Evolutionary conservation across 192 early-diverging fungal genomes (phyloP).

Genomic region (Linnemannia zychae): DNA sequence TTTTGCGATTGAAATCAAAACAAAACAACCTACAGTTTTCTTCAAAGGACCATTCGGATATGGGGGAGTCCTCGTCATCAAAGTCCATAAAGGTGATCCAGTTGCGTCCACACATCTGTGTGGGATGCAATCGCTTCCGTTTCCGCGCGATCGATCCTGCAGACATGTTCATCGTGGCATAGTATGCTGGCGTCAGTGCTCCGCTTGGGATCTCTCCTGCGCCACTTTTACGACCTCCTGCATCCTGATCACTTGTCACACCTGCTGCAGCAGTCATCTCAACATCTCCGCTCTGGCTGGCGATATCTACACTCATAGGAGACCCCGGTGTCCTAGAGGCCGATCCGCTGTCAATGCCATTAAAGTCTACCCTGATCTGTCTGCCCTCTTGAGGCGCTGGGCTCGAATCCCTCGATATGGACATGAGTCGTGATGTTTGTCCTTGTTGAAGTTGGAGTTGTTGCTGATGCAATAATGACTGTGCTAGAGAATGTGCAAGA

Average conservation of each 20-base stretch:
- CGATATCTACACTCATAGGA: conserved; percentile 23
- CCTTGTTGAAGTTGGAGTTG: conserved; percentile 15
- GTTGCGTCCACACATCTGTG: conserved; percentile 62
- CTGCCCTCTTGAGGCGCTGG: conserved; percentile 10
- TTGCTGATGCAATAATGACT: conserved; percentile 37
- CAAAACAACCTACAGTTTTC: conserved; percentile 37
- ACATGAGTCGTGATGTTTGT: background rate
- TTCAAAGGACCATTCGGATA: conserved; percentile 43
- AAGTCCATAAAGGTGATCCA: conserved; percentile 59
- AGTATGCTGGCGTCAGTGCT: conserved; percentile 35
- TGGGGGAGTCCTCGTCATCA: conserved; percentile 32
- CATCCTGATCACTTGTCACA: background rate
- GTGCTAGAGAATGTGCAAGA: conserved; percentile 42
- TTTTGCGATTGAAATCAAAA: background rate
- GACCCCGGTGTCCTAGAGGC: conserved; percentile 23
- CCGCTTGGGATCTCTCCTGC: conserved; percentile 9
- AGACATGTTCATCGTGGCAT: conserved; percentile 35
- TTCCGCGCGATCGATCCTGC: conserved; percentile 45
- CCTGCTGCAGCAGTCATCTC: conserved; percentile 25
- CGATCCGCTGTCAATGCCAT: conserved; percentile 4
- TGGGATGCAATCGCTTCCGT: conserved; percentile 35
- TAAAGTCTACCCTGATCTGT: conserved; percentile 24
- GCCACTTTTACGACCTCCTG: background rate
- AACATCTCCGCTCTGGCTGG: conserved; percentile 11
- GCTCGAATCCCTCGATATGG: conserved; percentile 25